Evolutionary conservation across 2,329 filamentous ascomycete species (phyloP).

Genomic region (Canariomyces notabilis): DNA sequence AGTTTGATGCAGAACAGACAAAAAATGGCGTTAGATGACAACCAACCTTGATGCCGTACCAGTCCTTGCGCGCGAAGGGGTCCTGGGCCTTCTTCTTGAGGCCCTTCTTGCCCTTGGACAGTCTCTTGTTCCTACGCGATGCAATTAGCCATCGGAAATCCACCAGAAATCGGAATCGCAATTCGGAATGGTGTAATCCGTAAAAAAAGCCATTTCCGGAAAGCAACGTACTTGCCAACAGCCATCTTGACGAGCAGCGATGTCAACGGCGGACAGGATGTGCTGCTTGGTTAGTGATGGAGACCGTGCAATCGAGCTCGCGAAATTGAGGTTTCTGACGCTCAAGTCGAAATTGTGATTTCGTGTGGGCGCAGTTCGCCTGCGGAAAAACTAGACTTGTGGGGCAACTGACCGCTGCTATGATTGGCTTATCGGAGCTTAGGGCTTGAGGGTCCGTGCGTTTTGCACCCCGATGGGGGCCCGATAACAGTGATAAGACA

Average conservation of each 20-base stretch:
- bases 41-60: slow-evolving; percentile 91
- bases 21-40: not conserved
- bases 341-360: slow-evolving; percentile 29
- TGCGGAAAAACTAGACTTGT: slow-evolving; percentile 28
- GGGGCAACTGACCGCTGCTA: slow-evolving; percentile 13
- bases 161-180: not conserved
- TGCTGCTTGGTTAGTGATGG: slow-evolving; percentile 38
- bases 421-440: slow-evolving; percentile 25
- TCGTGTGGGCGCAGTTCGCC: slow-evolving; percentile 26
- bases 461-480: not conserved
- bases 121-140: slow-evolving; percentile 85
- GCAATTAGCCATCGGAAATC: slow-evolving; percentile 22
- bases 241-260: slow-evolving; percentile 53
- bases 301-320: slow-evolving; percentile 30
- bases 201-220: slow-evolving; percentile 17
- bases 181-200: slow-evolving; percentile 11
- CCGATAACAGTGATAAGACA: too few species aligned
- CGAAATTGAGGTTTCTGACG: slow-evolving; percentile 28
- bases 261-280: slow-evolving; percentile 38
- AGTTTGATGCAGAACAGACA: slow-evolving; percentile 14
- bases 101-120: slow-evolving; percentile 99
- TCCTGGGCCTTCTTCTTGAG: slow-evolving; percentile 99
- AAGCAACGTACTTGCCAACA: slow-evolving; percentile 52
- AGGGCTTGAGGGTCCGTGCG: slow-evolving; percentile 25
- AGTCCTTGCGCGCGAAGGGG: slow-evolving; percentile 98